Conservation (phyloP, 176 grass and related monocot genomes). For the Carex cristatella region DNA sequence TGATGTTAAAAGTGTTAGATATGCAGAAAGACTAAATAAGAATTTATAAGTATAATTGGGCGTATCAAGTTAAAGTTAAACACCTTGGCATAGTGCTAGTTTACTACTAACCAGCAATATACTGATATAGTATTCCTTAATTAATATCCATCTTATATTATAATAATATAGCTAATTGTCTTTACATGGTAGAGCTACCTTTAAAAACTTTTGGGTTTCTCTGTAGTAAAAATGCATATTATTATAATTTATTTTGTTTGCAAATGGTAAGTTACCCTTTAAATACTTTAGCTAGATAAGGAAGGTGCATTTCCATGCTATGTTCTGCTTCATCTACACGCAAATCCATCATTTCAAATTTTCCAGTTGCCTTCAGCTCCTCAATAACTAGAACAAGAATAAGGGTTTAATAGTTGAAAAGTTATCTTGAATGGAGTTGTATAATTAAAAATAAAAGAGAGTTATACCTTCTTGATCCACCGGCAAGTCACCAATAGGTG, state of each 20-base stretch:
- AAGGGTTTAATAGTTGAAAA: conserved; percentile 14
- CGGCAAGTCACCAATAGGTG: conserved; percentile 81
- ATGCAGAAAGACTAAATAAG: neutral
- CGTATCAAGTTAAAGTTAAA: neutral
- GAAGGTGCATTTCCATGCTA: conserved; percentile 99
- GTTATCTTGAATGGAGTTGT: conserved; percentile 3
- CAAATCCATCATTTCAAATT: conserved; percentile 94
- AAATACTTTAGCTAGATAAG: conserved; percentile 94
- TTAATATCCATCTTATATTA: too few relatives aligned
- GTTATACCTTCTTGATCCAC: conserved; percentile 81
- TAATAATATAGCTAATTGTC: neutral
- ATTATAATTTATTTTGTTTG: neutral
- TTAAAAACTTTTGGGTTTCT: neutral
- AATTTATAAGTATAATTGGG: neutral
- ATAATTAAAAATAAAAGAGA: conserved; percentile 22
- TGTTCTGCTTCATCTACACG: conserved; percentile 99
- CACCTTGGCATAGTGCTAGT: neutral
- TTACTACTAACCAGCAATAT: neutral
- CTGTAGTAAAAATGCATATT: neutral
- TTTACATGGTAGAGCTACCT: neutral
- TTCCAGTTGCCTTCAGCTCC: conserved; percentile 65
- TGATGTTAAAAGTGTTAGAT: neutral
- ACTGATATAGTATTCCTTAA: neutral
- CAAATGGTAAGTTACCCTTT: conserved; percentile 50
- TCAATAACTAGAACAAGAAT: conserved; percentile 57